These are phyloP conservation scores for Chaetomium fimeti DNA, from an alignment of 495 filamentous ascomycete species.

Conservation along the genomic window DNA sequence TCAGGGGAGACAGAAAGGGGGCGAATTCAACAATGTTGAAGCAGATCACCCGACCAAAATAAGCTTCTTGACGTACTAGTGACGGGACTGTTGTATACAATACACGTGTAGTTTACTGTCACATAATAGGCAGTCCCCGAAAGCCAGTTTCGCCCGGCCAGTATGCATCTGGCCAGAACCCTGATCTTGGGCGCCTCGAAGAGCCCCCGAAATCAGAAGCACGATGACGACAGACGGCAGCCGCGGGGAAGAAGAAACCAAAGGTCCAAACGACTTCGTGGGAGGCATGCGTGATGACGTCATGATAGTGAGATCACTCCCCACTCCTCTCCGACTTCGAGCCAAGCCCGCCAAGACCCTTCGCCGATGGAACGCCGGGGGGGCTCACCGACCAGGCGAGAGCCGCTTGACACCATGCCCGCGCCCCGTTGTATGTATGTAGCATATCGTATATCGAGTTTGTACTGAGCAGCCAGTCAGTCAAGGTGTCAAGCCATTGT, in stretches of 20 bases:
- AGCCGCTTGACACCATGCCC: too few relatives aligned
- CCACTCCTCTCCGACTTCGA: not conserved
- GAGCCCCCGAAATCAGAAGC: not conserved
- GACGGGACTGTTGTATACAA: too few relatives aligned
- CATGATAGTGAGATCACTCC: not conserved
- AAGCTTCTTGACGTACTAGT: not conserved
- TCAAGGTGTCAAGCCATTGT: too few relatives aligned
- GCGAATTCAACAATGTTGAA: not conserved
- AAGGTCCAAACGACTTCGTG: not conserved
- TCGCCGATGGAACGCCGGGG: too few relatives aligned
- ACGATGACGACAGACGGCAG: not conserved
- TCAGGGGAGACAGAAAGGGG: slow-evolving; percentile 4
- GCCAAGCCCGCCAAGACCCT: too few relatives aligned
- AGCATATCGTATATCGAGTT: too few relatives aligned
- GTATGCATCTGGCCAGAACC: not conserved
- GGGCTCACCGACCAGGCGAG: too few relatives aligned
- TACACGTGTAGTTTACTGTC: too few relatives aligned
- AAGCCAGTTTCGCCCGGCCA: not conserved
- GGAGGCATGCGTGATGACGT: not conserved
- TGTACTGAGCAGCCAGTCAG: too few relatives aligned
- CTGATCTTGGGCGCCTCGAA: not conserved
- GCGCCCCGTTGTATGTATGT: too few relatives aligned
- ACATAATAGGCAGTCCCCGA: not conserved
- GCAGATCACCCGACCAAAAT: slow-evolving; percentile 7
- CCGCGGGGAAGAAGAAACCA: not conserved